Evolutionary conservation across 331 rosid species (phyloP), one percentile per base, ranked within the genome.

Genomic region (Quercus lobata): DNA sequence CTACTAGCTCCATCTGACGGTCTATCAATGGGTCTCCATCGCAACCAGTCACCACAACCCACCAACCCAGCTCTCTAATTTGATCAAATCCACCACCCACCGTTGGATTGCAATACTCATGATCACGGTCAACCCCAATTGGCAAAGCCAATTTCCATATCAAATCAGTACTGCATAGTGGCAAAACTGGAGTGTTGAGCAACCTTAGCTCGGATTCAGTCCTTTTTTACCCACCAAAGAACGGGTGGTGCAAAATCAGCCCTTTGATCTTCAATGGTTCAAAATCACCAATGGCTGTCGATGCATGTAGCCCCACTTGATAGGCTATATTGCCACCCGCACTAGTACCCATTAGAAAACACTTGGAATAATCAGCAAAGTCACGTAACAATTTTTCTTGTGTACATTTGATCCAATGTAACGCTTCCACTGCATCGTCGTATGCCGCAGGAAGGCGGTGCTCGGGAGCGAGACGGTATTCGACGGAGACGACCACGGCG

Each of bases 391-490:
- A 89, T 1, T 77, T 72, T 14, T 89, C 80, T 4, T 76, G 35
- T n/a, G 88, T 54, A 71, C 84, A 16, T 71, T 32, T 76, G 10
- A 90, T 81, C 93, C 86, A 90, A 80, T 72, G 78, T 75, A 88
- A 57, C 29, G 87, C 87, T 6, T 92, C 88, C 72, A 87, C 52
- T 71, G 86, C 84, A 69, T 92, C 93, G 0, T 87, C 86, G 1
- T 86, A 92, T 0, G 93, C 92, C 0, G 90, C 93, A 0, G 93
- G 93, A 3, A 92, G 84, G 16, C 91, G 85, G 70, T 92, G 87
- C 74, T 92, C 88, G 0, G 93, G 93, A 2, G 94, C 86, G 1
- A 89, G 92, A 17, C 89, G 89, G 83, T 92, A 90, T 0, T 87
- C 83, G 0, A 88, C 75, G 1, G 94, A 92, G 62, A 79, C 84